These are phyloP conservation scores for Xylaria sp. DNA, from an alignment of 2,329 filamentous ascomycete genomes.

Conservation along the genomic window DNA sequence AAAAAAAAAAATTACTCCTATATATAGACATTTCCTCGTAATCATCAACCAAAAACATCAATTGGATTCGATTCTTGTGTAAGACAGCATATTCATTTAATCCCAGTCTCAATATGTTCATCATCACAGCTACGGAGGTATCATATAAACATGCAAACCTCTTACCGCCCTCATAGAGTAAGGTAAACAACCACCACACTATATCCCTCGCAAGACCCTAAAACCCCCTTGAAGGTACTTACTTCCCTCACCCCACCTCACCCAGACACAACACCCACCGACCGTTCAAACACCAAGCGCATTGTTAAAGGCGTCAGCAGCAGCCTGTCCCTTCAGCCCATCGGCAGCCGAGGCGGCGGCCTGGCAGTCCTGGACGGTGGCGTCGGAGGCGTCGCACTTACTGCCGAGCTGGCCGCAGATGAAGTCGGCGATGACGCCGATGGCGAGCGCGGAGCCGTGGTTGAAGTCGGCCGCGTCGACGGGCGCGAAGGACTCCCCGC, in stretches of 20 bases:
- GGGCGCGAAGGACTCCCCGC: conserved; percentile 55
- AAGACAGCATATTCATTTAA: neutral
- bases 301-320: conserved; percentile 54
- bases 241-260: neutral
- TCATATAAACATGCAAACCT: conserved; percentile 4
- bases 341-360: conserved; percentile 48
- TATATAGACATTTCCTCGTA: neutral
- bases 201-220: neutral
- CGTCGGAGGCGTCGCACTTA: conserved; percentile 50
- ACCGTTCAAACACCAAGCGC: conserved; percentile 49
- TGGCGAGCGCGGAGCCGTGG: conserved; percentile 59
- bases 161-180: neutral
- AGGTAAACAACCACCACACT: neutral
- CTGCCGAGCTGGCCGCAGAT: conserved; percentile 51
- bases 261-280: neutral
- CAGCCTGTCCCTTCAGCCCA: conserved; percentile 50
- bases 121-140: neutral
- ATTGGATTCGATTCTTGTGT: too few relatives aligned
- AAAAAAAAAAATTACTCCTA: too few relatives aligned
- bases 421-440: conserved; percentile 51
- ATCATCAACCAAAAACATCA: too few relatives aligned
- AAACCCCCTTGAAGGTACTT: neutral
- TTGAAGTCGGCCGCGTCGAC: conserved; percentile 57
- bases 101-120: neutral
- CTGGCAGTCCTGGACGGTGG: conserved; percentile 49